phyloP scores from a whole-genome alignment of 805 yeast genomes.

The Maudiozyma serrabonitensis region DNA sequence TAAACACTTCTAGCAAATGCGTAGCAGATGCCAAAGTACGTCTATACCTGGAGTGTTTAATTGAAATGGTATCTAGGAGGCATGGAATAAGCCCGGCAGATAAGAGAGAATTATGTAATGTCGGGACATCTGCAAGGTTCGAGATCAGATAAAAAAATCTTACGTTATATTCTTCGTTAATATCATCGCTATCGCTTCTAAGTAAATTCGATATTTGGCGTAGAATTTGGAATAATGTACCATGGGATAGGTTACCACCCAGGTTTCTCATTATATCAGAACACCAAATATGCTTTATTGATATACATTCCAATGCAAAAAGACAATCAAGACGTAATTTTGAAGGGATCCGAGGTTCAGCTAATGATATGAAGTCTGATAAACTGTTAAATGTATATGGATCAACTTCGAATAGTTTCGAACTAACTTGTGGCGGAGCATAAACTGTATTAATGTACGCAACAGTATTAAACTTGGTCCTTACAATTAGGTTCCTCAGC shows the following conservation, averaged over 20 bases:
- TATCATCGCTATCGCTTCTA: conserved; percentile 29
- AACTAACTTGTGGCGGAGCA: conserved; percentile 48
- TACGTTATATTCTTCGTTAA: conserved; percentile 40
- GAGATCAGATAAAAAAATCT: conserved; percentile 54
- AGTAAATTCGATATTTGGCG: conserved; percentile 50
- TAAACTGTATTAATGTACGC: conserved; percentile 53
- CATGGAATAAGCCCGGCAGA: conserved; percentile 70
- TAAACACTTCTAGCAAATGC: conserved; percentile 42
- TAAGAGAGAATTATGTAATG: conserved; percentile 47
- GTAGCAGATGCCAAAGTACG: conserved; percentile 56
- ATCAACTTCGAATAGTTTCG: conserved; percentile 61
- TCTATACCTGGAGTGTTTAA: conserved; percentile 42
- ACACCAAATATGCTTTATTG: conserved; percentile 60
- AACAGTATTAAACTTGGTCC: conserved; percentile 56
- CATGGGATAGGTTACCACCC: conserved; percentile 84
- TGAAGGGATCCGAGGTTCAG: conserved; percentile 43
- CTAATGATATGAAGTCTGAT: conserved; percentile 61
- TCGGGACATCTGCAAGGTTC: conserved; percentile 46
- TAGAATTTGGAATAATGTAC: conserved; percentile 62
- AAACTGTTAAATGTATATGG: conserved; percentile 60
- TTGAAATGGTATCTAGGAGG: conserved; percentile 49
- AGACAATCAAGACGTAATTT: conserved; percentile 51
- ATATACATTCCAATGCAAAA: conserved; percentile 58
- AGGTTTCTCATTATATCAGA: conserved; percentile 66
- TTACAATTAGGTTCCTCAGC: conserved; percentile 49